Evolutionary conservation across 306 rosid genomes (phyloP).

Genomic region (Senna siamea): DNA sequence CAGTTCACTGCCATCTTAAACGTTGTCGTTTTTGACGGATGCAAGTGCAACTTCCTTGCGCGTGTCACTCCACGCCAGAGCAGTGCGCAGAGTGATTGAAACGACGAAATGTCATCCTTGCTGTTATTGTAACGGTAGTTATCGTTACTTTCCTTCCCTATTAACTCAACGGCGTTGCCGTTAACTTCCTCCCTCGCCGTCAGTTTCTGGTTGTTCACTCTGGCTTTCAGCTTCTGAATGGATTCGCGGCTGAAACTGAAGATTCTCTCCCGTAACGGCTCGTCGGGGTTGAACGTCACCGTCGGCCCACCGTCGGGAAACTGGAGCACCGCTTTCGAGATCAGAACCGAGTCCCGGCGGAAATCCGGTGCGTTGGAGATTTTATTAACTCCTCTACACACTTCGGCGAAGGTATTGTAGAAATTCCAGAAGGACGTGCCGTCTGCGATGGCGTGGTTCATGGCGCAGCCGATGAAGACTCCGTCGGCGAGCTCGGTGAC

Average conservation of each 20-base stretch:
- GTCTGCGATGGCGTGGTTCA: slow-evolving; percentile 77
- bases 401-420: slow-evolving; percentile 86
- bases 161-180: slow-evolving; percentile 44
- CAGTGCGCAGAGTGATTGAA: slow-evolving; percentile 79
- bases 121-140: slow-evolving; percentile 30
- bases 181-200: not conserved
- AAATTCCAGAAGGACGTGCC: slow-evolving; percentile 97
- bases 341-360: slow-evolving; percentile 52
- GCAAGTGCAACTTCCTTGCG: slow-evolving; percentile 68
- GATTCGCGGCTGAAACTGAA: slow-evolving; percentile 81
- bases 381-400: slow-evolving; percentile 40
- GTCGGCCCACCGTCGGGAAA: slow-evolving; percentile 73
- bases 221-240: slow-evolving; percentile 61
- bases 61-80: slow-evolving; percentile 84
- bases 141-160: slow-evolving; percentile 65
- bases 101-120: slow-evolving; percentile 70
- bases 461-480: slow-evolving; percentile 72
- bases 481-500: slow-evolving; percentile 80
- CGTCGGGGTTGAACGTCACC: slow-evolving; percentile 66
- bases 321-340: slow-evolving; percentile 63
- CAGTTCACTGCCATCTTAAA: slow-evolving; percentile 90
- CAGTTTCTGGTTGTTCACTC: slow-evolving; percentile 44
- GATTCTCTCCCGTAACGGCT: slow-evolving; percentile 64
- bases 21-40: slow-evolving; percentile 59
- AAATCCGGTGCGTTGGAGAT: slow-evolving; percentile 62